Base-by-base conservation (phyloP, 306 rosid species). In the Dicorynia guianensis region DNA sequence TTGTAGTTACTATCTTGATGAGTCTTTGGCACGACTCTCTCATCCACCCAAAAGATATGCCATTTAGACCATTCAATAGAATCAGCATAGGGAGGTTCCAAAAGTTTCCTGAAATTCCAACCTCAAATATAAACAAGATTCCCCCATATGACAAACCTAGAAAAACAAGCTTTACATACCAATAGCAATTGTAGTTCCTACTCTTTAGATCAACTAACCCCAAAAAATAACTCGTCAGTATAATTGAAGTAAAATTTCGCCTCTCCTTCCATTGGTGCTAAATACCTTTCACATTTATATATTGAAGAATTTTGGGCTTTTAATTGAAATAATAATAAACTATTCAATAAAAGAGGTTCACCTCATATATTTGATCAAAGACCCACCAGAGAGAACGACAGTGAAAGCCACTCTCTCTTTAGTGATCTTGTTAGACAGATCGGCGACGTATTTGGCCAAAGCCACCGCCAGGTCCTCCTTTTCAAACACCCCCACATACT, bases 1-100 rank as follows among this genome's bases (percentile, higher is more conserved):
- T 95, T 95, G 77, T 90, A 95, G 80, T 92, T 95, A 80, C 99
- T 95, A 66, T 95, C 99, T 47, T 63, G 87, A n/a, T 95, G 92
- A 85, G 89, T 88, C 84, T 88, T 95, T 2, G 96, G 96, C 72
- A 92, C 97, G 18, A 95, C 97, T 82, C 97, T 89, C 84, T 95
- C 97, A 69, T 95, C 99, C 63, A 89, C 84, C 97, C 97, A 95
- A 69, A 95, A 92, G 62, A 92, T 89, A 55, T 89, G 97, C 99
- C 99, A 95, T 65, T 82, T 92, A 14, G 78, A 77, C 99, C 99
- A 95, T 7, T 95, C 93, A 77, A 92, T 70, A 14, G 87, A 72
- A 74, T 90, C 87, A 65, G 76, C 59, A 74, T 86, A 87, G 1
- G 96, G 99, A 9, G 92, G 76, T 75, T 92, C 97, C 77, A 80